Base-by-base conservation (phyloP, 2,329 filamentous ascomycete species). In the Elsinoe ampelina region DNA sequence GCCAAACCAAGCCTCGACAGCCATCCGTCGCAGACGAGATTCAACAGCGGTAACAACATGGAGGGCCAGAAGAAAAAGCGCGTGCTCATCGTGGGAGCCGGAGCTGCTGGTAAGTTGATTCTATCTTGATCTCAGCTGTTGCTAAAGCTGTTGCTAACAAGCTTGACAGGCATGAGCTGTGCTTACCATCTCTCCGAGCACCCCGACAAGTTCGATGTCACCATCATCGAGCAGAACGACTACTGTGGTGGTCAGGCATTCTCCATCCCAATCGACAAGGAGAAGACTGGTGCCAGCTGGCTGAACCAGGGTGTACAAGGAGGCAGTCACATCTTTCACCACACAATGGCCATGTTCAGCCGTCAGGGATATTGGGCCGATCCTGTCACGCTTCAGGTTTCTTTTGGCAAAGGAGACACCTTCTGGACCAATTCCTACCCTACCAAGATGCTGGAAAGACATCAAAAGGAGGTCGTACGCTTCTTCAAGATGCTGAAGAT, bases 341-440 rank as follows among this genome's bases (percentile, higher is more conserved):
- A 85, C 63, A 85, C 82, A 0, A 79, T 84, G 73, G 80, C 80
- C 54, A 83, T 83, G 75, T 85, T 85, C 63, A 72, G 75, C 4
- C 72, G 77, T 51, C 77, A 83, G 61, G 77, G 77, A 11, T 75
- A 78, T 62, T 73, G 78, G 54, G 75, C 81, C 2, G 74, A 82
- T 64, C 77, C 77, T 1, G 79, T 85, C 39, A 75, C 80, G 60
- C 73, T 84, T 5, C 81, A 85, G 64, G 75, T 85, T 2, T 79
- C 81, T 0, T 85, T 85, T 61, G 81, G 81, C 63, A 84, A 84
- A 63, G 80, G 76, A 17, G 75, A 81, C 36, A 73, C 73, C 6
- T 85, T 85, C 70, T 85, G 82, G 82, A 82, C 79, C 4, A 85
- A 85, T 58, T 80, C 82, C 54, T 85, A 81, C 63, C 81, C 80